These are phyloP conservation scores for Tylopilus sp. DNA, from an alignment of 1,284 basidiomycete species.

Conservation along the genomic window DNA sequence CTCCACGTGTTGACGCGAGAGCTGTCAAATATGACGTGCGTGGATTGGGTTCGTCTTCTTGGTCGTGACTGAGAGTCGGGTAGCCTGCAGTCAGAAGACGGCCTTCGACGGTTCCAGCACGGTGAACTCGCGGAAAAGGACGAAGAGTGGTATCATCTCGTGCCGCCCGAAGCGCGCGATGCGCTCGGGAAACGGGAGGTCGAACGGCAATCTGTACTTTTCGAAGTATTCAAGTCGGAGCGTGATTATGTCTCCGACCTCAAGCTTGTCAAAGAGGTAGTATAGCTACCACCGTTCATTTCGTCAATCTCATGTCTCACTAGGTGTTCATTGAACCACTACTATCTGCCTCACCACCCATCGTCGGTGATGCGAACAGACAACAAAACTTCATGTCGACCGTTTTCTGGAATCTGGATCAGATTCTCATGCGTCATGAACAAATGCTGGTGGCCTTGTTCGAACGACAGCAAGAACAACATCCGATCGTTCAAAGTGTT, in stretches of 20 bases:
- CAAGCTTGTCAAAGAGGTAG: constrained; percentile 72
- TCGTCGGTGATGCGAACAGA: constrained; percentile 61
- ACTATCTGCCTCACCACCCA: constrained; percentile 61
- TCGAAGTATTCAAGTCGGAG: constrained; percentile 87
- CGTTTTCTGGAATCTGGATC: constrained; percentile 80
- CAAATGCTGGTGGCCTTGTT: constrained; percentile 75
- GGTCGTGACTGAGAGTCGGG: constrained; percentile 17
- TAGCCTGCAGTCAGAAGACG: constrained; percentile 73
- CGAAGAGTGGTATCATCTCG: constrained; percentile 82
- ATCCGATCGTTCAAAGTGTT: constrained; percentile 81
- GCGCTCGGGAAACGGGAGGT: constrained; percentile 79
- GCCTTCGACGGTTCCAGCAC: constrained; percentile 70
- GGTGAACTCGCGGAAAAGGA: constrained; percentile 70
- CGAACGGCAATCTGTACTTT: constrained; percentile 83
- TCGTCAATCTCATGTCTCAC: constrained; percentile 12
- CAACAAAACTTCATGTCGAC: constrained; percentile 71
- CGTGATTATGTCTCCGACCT: constrained; percentile 84
- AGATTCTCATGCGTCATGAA: constrained; percentile 73
- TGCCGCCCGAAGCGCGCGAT: constrained; percentile 73
- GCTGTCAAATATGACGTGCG: constrained; percentile 67
- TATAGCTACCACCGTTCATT: constrained; percentile 18
- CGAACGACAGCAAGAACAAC: constrained; percentile 79
- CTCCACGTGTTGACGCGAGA: constrained; percentile 56
- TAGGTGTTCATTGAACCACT: constrained; percentile 80
- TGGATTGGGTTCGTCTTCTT: constrained; percentile 38